Base-by-base conservation (phyloP, 192 early-diverging fungal species). In the Coemansia sp. region DNA sequence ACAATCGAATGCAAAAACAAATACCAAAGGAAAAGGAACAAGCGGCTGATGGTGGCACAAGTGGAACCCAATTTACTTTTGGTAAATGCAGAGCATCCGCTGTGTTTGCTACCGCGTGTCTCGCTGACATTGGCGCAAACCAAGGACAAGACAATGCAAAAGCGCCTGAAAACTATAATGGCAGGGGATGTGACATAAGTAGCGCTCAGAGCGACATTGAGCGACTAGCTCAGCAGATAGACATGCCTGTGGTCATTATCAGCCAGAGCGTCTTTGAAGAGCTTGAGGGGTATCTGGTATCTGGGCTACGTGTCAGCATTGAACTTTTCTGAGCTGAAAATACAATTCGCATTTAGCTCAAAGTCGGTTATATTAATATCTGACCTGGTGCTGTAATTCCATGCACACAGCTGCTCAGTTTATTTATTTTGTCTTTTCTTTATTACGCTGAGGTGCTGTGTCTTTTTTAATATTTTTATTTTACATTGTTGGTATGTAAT, bases 161-260 rank as follows among this genome's bases (percentile, higher is more conserved):
- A 40, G 57, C 39, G 17, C 5, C 57, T 40, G 39, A 32, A 7
- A 14, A 41, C 1, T 6, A 13, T 16, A 38, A 59, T 40, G 39
- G n/a, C 38, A 7, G 46, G 2, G 46, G 5, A 48, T 5, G n/a
- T 48, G 46, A 48, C 12, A 48, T 3, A 14, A n/a, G 46, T 2
- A 14, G 16, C 12, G 57, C 38, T 6, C 38, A 41, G 39, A n/a
- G 20, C n/a, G 51, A 53, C 1, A 53, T 53, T 53, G n/a, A 17
- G 51, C 17, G 17, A n/a, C 51, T 53, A 9, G 20, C 51, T 53
- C 55, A 32, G 55, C 57, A 59, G 39, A 38, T 59, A 59, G 37
- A 41, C 57, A 76, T 81, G 71, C 79, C 79, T 5, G 79, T 81
- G 5, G 74, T 81, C 12, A 60, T 73, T 56, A 74, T 81, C 22